Percentiles rank a stretch among this genome's conserved stretches.
phyloP scores from a whole-genome alignment of 768 basidiomycete genomes.

The Tulasnella sp. region DNA sequence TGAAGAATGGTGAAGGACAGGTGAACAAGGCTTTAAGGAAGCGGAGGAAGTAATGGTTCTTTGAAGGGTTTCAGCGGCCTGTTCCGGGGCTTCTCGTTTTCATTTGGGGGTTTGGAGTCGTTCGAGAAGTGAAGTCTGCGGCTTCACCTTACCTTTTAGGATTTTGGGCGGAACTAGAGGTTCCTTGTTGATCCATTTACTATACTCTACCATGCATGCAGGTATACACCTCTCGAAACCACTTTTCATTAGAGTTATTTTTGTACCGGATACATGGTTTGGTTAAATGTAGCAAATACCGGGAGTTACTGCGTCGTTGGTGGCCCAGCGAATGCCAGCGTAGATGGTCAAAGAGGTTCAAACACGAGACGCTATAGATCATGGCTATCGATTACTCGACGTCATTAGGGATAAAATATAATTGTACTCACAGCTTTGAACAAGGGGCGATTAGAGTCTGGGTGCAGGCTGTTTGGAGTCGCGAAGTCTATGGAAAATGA shows the following conservation, averaged over 20 bases:
- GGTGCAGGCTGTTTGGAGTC: background rate
- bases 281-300: background rate
- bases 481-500: background rate
- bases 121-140: background rate
- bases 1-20: conserved; percentile 40
- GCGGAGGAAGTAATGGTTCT: background rate
- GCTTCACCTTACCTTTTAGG: background rate
- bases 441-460: background rate
- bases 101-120: background rate
- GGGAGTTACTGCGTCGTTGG: background rate
- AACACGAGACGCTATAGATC: background rate
- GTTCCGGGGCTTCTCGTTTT: background rate
- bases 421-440: background rate
- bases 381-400: background rate
- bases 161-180: background rate
- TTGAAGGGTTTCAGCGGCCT: no score
- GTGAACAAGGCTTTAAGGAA: conserved; percentile 22
- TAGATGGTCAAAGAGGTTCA: background rate
- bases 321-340: background rate
- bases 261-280: background rate
- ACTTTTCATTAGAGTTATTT: background rate
- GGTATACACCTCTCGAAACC: background rate
- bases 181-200: background rate
- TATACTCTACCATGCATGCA: background rate
- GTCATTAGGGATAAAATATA: background rate